A percentile compares a stretch with the other conserved stretches of the same genome.
These are phyloP conservation scores for Aureobasidium sp. DNA, from an alignment of 2,329 filamentous ascomycete genomes.

Conservation along the genomic window DNA sequence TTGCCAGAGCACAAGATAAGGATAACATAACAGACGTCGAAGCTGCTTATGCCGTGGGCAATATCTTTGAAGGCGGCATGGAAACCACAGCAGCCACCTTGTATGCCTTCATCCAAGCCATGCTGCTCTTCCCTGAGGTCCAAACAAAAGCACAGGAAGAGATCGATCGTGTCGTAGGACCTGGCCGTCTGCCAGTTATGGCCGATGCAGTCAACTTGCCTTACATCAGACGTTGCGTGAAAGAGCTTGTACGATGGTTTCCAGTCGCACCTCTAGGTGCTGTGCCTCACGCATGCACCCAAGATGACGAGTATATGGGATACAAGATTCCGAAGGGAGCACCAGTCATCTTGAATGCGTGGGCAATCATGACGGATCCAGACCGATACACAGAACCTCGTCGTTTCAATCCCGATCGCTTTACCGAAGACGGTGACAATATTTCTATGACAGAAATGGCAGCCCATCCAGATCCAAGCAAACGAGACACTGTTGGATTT, in stretches of 20 bases:
- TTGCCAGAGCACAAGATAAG: slow-evolving; percentile 19
- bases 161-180: slow-evolving; percentile 17
- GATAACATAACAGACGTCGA: slow-evolving; percentile 18
- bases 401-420: slow-evolving; percentile 28
- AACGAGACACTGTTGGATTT: slow-evolving; percentile 47
- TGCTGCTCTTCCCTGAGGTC: slow-evolving; percentile 18
- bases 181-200: slow-evolving; percentile 21
- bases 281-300: slow-evolving; percentile 31
- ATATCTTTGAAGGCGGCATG: slow-evolving; percentile 30
- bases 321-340: slow-evolving; percentile 31
- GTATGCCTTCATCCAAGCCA: slow-evolving; percentile 27
- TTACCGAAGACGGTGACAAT: slow-evolving; percentile 17
- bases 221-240: slow-evolving; percentile 24
- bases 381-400: slow-evolving; percentile 29
- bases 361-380: slow-evolving; percentile 33
- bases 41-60: slow-evolving; percentile 26
- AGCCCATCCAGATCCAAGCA: slow-evolving; percentile 28
- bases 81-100: slow-evolving; percentile 32
- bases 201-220: slow-evolving; percentile 26
- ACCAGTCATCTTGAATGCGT: slow-evolving; percentile 28
- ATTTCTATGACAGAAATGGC: slow-evolving; percentile 22
- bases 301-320: slow-evolving; percentile 23
- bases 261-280: slow-evolving; percentile 22
- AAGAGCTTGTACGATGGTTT: slow-evolving; percentile 27
- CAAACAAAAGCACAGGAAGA: slow-evolving; percentile 16